Conservation (phyloP, 2,329 filamentous ascomycete species). For the Hirsutella minnesotensis region DNA sequence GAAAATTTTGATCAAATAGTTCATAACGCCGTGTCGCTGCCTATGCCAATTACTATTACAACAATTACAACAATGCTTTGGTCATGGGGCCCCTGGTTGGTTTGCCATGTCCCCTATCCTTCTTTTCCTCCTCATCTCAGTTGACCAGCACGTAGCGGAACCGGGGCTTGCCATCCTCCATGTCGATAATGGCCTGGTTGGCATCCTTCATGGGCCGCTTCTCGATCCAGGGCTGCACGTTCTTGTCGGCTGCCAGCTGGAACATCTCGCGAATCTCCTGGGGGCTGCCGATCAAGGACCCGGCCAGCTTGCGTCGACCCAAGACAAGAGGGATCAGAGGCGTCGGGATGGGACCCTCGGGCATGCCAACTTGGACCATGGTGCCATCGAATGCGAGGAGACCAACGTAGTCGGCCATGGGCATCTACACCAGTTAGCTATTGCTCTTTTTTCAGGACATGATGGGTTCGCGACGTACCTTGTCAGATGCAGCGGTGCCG, state of each 20-base stretch:
- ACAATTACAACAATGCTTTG: not conserved
- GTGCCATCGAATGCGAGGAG: conserved; percentile 47
- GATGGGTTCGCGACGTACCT: conserved; percentile 6
- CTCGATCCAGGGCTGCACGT: conserved; percentile 44
- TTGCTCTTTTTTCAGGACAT: too few species aligned
- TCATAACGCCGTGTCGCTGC: not conserved
- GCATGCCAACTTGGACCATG: conserved; percentile 50
- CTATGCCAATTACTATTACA: too few species aligned
- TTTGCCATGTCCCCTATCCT: too few species aligned
- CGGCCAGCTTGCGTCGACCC: conserved; percentile 38
- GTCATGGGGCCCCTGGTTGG: not conserved
- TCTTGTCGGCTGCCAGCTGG: conserved; percentile 40
- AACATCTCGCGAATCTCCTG: conserved; percentile 50
- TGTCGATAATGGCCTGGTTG: conserved; percentile 43
- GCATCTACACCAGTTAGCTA: conserved; percentile 31
- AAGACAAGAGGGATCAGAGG: conserved; percentile 36
- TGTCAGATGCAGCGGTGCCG: conserved; percentile 36
- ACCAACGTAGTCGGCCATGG: conserved; percentile 46
- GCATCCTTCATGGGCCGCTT: conserved; percentile 41
- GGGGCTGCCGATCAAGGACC: conserved; percentile 34
- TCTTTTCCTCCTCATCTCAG: conserved; percentile 8
- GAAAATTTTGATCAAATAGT: too few species aligned
- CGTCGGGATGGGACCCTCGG: conserved; percentile 10
- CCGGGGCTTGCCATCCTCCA: conserved; percentile 40
- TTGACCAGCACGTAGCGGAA: conserved; percentile 36